Evolutionary conservation across 176 grass and related monocot genomes (phyloP).

Genomic region (Cenchrus purpureus): DNA sequence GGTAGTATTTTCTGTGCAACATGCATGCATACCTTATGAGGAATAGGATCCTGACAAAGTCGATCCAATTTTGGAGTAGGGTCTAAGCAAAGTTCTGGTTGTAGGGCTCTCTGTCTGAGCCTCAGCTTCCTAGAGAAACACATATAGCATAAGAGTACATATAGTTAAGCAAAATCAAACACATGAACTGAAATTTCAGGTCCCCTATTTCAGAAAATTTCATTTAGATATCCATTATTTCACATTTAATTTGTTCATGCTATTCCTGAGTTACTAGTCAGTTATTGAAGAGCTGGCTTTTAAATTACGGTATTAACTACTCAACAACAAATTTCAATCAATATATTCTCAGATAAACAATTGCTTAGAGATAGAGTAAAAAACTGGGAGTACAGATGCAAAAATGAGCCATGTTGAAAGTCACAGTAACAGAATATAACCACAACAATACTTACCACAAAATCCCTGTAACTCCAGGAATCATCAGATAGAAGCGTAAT

Average conservation of each 20-base stretch:
- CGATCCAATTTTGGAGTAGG: slow-evolving; percentile 89
- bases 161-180: slow-evolving; percentile 20
- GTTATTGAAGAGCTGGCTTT: slow-evolving; percentile 2
- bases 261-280: slow-evolving; percentile 23
- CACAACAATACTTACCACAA: slow-evolving; percentile 69
- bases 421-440: slow-evolving; percentile 25
- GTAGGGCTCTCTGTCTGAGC: slow-evolving; percentile 86
- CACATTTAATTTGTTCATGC: not conserved
- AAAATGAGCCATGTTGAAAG: slow-evolving; percentile 28
- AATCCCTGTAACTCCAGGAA: slow-evolving; percentile 98
- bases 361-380: not conserved
- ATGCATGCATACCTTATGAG: slow-evolving; percentile 72
- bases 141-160: slow-evolving; percentile 30
- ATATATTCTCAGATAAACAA: slow-evolving; percentile 1
- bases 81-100: slow-evolving; percentile 88
- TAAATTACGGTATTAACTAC: slow-evolving; percentile 15
- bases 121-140: slow-evolving; percentile 83
- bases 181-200: slow-evolving; percentile 19
- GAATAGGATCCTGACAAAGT: slow-evolving; percentile 75
- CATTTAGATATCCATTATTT: not conserved
- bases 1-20: slow-evolving; percentile 28
- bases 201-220: slow-evolving; percentile 19
- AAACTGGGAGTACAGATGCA: slow-evolving; percentile 10
- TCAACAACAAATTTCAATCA: slow-evolving; percentile 13
- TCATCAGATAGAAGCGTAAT: slow-evolving; percentile 83